Evolutionary conservation across 495 filamentous ascomycete species (phyloP), one percentile per base, ranked within the genome.

Genomic region (Penicillium paxilli): DNA sequence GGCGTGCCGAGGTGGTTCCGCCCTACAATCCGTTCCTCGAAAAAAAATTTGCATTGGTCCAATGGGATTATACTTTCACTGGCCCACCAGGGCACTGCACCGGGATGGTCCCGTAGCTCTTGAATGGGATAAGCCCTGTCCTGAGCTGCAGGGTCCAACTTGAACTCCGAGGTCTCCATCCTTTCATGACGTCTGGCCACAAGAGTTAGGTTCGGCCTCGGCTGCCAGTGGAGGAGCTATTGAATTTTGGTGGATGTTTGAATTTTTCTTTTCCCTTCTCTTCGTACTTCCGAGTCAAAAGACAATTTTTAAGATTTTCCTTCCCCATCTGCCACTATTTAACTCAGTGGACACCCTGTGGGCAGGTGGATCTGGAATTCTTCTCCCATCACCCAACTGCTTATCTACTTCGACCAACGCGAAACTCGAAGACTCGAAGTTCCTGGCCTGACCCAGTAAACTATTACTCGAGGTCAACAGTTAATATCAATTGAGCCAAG

Each of bases 291-390:
- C n/a, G n/a, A n/a, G n/a, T n/a, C n/a, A n/a, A n/a, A n/a, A n/a
- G n/a, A n/a, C 26, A 28, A 24, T 11, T 42, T 42, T 42, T 21
- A 11, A 10, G 35, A 19, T 32, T 32, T 32, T 32, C 30, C 3
- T 12, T 38, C 40, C n/a, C n/a, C 20, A 12, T 30, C 16, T 47
- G 9, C 30, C 32, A 45, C 20, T 56, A 56, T 56, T 46, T 51
- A 56, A 47, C 24, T 19, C 40, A 19, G 47, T 49, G 41, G 47
- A 51, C 41, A 49, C 52, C 57, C 41, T 33, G 28, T 46, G 24
- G 46, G 33, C 47, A 35, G 47, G 52, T 59, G 57, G 57, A 59
- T 52, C 57, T 52, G 21, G 38, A 41, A 38, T 42, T 51, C 45
- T 35, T 37, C 33, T 37, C 37, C 24, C 9, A n/a, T n/a, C 22